Evolutionary conservation across 2,329 filamentous ascomycete species (phyloP).

Genomic region (Drechslerella stenobrocha): DNA sequence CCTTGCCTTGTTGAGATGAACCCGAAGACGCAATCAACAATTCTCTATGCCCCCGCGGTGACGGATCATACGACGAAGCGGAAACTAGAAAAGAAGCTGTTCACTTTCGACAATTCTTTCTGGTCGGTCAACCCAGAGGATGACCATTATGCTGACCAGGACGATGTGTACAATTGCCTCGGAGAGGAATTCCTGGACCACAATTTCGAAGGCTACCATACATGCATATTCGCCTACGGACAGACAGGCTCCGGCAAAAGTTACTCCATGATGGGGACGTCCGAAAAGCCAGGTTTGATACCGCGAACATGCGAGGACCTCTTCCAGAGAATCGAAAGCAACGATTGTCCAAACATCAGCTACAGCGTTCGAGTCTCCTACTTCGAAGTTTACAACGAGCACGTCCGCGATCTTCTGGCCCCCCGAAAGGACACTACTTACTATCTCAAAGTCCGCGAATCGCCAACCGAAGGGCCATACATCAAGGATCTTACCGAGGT

Average conservation of each 20-base stretch:
- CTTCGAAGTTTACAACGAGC: conserved; percentile 99
- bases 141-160: conserved; percentile 85
- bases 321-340: conserved; percentile 85
- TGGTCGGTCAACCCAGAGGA: conserved; percentile 86
- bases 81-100: conserved; percentile 80
- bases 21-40: conserved; percentile 81
- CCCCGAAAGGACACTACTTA: conserved; percentile 77
- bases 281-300: conserved; percentile 85
- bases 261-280: conserved; percentile 94
- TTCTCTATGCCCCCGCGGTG: conserved; percentile 69
- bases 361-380: conserved; percentile 98
- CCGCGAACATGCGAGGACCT: conserved; percentile 93
- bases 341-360: conserved; percentile 85
- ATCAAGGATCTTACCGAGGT: conserved; percentile 95
- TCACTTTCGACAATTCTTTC: conserved; percentile 97
- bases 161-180: conserved; percentile 89
- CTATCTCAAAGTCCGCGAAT: conserved; percentile 96
- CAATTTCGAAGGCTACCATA: conserved; percentile 99
- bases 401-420: conserved; percentile 88
- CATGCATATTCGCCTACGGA: conserved; percentile 97
- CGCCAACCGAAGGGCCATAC: conserved; percentile 90
- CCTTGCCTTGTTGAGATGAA: conserved; percentile 92
- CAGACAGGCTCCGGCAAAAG: conserved; percentile 98
- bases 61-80: conserved; percentile 65
- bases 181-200: conserved; percentile 98